Conservation (phyloP, 805 yeast species). For the Pichia cephalocereana region DNA sequence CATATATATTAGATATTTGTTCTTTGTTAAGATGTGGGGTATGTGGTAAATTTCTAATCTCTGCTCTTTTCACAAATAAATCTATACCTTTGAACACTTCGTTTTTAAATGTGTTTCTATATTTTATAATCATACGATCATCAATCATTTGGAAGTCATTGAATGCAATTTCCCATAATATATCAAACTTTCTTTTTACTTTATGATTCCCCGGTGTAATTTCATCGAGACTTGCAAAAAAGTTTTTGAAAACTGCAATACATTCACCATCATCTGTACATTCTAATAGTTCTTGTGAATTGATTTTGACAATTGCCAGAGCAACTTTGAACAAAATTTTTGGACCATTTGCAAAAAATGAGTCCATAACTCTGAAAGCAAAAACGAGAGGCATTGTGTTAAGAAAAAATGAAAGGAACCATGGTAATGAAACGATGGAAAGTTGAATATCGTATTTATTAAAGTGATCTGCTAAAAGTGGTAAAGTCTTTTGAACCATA, state of each 20-base stretch:
- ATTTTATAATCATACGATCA: conserved; percentile 61
- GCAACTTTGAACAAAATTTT: conserved; percentile 88
- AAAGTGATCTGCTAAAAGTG: conserved; percentile 78
- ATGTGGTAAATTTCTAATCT: conserved; percentile 76
- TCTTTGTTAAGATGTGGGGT: conserved; percentile 49
- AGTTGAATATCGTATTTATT: conserved; percentile 75
- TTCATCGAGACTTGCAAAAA: conserved; percentile 68
- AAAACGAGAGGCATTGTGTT: conserved; percentile 91
- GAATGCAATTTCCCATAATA: conserved; percentile 82
- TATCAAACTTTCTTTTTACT: conserved; percentile 77
- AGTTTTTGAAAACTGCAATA: conserved; percentile 74
- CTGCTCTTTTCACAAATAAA: conserved; percentile 84
- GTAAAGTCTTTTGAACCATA: conserved; percentile 83
- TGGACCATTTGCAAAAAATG: conserved; percentile 84
- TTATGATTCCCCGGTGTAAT: conserved; percentile 55
- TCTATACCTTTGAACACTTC: conserved; percentile 82
- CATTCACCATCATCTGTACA: conserved; percentile 91
- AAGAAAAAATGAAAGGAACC: conserved; percentile 87
- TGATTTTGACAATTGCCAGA: conserved; percentile 77
- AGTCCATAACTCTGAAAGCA: conserved; percentile 87
- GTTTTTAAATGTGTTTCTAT: conserved; percentile 62
- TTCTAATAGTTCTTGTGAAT: conserved; percentile 72
- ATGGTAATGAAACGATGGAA: conserved; percentile 87
- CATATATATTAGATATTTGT: conserved; percentile 67
- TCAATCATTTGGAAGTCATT: conserved; percentile 78